Percentiles rank a stretch among this genome's conserved stretches.
phyloP scores from a whole-genome alignment of 805 yeast genomes.

The Jamesozyma jinghongensis region DNA sequence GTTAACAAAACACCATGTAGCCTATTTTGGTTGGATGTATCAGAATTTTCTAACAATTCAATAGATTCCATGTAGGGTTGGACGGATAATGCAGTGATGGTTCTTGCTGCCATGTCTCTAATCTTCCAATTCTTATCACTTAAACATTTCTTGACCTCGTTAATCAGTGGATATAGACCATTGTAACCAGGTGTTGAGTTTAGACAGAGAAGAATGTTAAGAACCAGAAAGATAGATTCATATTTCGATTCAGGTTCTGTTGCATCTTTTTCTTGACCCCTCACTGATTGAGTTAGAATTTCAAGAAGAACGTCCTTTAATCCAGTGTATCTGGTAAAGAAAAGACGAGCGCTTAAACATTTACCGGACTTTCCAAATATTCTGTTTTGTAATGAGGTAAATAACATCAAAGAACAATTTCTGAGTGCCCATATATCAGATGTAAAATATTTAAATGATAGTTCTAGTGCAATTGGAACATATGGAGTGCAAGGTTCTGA shows the following conservation, averaged over 20 bases:
- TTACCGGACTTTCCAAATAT: conserved; percentile 55
- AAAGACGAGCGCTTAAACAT: conserved; percentile 48
- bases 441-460: conserved; percentile 55
- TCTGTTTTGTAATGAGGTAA: conserved; percentile 72
- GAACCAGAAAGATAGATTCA: conserved; percentile 65
- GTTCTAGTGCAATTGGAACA: conserved; percentile 47
- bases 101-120: conserved; percentile 77
- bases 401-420: conserved; percentile 89
- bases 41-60: conserved; percentile 18
- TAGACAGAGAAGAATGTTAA: conserved; percentile 62
- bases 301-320: conserved; percentile 42
- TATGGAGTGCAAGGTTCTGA: conserved; percentile 42
- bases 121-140: conserved; percentile 64
- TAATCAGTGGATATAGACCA: conserved; percentile 45
- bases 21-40: conserved; percentile 33
- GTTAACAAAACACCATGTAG: conserved; percentile 56
- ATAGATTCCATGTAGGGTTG: conserved; percentile 26
- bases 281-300: conserved; percentile 31
- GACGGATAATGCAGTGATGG: conserved; percentile 45
- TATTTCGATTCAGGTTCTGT: conserved; percentile 4
- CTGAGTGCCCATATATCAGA: conserved; percentile 75
- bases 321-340: conserved; percentile 57
- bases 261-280: not conserved
- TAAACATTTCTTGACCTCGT: conserved; percentile 40
- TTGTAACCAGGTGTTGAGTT: conserved; percentile 49